A percentile compares a stretch with the other conserved stretches of the same genome.
These are phyloP conservation scores for Ceratopteris richardii DNA, from an alignment of 75 land plant genomes.

Conservation along the genomic window DNA sequence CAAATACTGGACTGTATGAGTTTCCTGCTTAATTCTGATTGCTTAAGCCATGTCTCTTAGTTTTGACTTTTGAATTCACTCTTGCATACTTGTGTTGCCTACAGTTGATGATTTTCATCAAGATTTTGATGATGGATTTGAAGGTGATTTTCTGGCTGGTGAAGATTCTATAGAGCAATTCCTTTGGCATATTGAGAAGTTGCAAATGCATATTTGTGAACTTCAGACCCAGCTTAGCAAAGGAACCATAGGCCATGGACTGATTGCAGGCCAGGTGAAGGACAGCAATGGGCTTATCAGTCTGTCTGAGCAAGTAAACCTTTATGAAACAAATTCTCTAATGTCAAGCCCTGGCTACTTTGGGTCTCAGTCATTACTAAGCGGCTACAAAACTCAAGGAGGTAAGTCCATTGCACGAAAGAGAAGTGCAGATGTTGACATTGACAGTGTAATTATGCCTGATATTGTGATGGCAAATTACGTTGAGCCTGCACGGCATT, in stretches of 20 bases:
- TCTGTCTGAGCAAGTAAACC: not conserved
- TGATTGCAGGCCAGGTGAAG: not conserved
- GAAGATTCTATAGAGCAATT: constrained; percentile 27
- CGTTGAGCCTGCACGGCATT: constrained; percentile 38
- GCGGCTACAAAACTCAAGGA: constrained; percentile 4
- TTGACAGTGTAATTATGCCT: constrained; percentile 33
- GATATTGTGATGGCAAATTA: constrained; percentile 28
- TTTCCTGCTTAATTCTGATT: too few species aligned
- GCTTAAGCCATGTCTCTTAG: too few species aligned
- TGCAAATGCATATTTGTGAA: constrained; percentile 30
- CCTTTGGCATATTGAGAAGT: constrained; percentile 28
- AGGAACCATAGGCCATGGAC: not conserved
- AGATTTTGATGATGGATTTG: constrained; percentile 5
- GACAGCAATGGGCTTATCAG: not conserved
- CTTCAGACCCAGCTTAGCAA: constrained; percentile 21
- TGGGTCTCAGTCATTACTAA: not conserved
- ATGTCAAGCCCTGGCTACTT: not conserved
- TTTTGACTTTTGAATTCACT: not conserved
- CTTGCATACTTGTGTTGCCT: constrained; percentile 1
- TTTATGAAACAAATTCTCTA: not conserved
- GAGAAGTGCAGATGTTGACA: constrained; percentile 31
- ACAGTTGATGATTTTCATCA: constrained; percentile 4
- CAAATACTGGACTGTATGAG: constrained; percentile 1
- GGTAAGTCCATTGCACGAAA: constrained; percentile 9
- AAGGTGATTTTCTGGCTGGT: constrained; percentile 2